phyloP scores from a whole-genome alignment of 78 protist genomes.

The Speleostelium caveatum region DNA sequence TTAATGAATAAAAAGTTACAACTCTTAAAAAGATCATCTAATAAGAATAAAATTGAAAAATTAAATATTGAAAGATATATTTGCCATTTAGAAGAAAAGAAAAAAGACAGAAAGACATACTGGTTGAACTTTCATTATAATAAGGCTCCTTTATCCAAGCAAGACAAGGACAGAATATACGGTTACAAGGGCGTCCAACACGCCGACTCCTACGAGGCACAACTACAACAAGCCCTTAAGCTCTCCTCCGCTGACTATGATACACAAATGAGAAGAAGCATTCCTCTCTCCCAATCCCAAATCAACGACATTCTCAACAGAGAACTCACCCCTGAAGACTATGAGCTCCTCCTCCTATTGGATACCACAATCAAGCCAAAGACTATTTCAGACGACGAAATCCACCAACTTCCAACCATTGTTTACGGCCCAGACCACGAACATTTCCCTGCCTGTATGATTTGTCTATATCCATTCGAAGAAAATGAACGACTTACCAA shows the following conservation, averaged over 20 bases:
- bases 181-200: background rate
- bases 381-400: constrained; percentile 1
- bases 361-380: constrained; percentile 59
- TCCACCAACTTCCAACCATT: constrained; percentile 9
- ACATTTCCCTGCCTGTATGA: constrained; percentile 48
- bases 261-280: background rate
- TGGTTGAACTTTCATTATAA: constrained; percentile 11
- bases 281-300: constrained; percentile 33
- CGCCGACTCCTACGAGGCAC: constrained; percentile 24
- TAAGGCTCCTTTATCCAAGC: too few relatives aligned
- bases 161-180: background rate
- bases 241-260: constrained; percentile 32
- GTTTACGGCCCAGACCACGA: background rate
- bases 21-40: background rate
- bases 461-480: constrained; percentile 44
- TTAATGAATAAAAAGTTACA: constrained; percentile 10
- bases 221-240: constrained; percentile 14
- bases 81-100: background rate
- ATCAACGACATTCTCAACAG: constrained; percentile 73
- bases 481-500: constrained; percentile 26
- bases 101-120: background rate
- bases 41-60: background rate
- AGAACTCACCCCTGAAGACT: constrained; percentile 81
- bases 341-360: constrained; percentile 52
- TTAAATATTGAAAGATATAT: background rate